These are phyloP conservation scores for Nicotiana obtusifolia DNA, from an alignment of 257 asterid species.

Conservation along the genomic window DNA sequence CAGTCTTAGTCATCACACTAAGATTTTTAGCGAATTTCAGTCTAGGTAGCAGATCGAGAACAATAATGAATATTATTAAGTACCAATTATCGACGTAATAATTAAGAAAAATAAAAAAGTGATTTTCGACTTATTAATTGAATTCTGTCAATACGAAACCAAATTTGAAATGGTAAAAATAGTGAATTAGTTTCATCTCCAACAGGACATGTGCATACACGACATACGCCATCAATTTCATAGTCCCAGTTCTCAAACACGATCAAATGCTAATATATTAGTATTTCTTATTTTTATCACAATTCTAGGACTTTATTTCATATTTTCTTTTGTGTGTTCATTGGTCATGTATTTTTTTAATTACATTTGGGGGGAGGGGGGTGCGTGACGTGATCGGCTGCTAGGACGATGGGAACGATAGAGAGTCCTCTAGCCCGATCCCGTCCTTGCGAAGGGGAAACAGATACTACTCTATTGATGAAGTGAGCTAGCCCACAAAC, in stretches of 20 bases:
- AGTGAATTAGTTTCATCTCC: not conserved
- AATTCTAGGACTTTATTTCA: not conserved
- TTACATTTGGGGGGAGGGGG: no score
- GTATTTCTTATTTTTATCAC: not conserved
- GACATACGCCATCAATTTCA: constrained; percentile 16
- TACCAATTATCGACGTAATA: not conserved
- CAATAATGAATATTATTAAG: not conserved
- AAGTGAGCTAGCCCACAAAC: no score
- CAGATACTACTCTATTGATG: no score
- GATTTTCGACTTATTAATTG: not conserved
- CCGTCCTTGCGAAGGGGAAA: no score
- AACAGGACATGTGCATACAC: constrained; percentile 29
- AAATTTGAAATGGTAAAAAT: not conserved
- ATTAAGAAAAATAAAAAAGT: not conserved
- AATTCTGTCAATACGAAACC: not conserved
- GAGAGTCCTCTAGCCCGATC: no score
- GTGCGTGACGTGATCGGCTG: no score
- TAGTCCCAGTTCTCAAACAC: not conserved
- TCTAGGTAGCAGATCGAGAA: not conserved
- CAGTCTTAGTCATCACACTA: no score
- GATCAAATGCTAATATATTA: not conserved
- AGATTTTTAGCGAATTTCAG: no score
- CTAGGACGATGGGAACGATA: no score
- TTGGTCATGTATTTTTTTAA: not conserved
- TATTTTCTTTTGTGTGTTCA: not conserved